Base-by-base conservation (phyloP, 2,329 filamentous ascomycete genomes). In the Myriosclerotinia duriaeana region DNA sequence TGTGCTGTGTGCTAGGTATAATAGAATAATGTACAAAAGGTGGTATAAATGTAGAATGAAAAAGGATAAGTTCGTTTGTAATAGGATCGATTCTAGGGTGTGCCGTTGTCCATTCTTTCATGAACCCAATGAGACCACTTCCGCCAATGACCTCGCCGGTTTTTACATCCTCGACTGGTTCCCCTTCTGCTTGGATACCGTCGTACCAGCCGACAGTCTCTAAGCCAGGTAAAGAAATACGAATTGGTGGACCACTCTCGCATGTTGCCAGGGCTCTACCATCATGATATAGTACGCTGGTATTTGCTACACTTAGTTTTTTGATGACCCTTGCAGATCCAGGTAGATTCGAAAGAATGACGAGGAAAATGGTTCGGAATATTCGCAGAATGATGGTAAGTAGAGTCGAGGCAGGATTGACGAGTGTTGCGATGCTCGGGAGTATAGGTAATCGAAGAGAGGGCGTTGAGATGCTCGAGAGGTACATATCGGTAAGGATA, bases 161-260 rank as follows among this genome's bases (percentile, higher is more conserved):
- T 0, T 78, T 68, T 53, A 75, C 67, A 55, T 75, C 68, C 66
- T 71, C 72, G 1, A 26, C n/a, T 7, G 71, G 65, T 61, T 79
- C 80, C 48, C 79, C 87, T 77, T 89, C 86, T 22, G 84, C 84
- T 20, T 71, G 76, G 2, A 78, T 77, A 8, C 88, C 89, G 72
- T 89, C 82, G 76, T 84, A 91, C 89, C 89, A 91, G 52, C 88
- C 89, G 9, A 91, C 80, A 0, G 89, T 91, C 69, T 89, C 84
- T 30, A 92, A 76, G 0, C 80, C 79, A 0, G 89, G 89, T 8
- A 91, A 77, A 9, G 84, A 80, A 59, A 91, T 80, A 36, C 88
- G 80, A 73, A 91, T 87, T 0, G 88, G 89, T 3, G 88, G 88
- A 0, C 89, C 89, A 70, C 87, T 90, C 75, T 91, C 88, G 70